Evolutionary conservation across 495 filamentous ascomycete genomes (phyloP).

Genomic region (Collariella sp.): DNA sequence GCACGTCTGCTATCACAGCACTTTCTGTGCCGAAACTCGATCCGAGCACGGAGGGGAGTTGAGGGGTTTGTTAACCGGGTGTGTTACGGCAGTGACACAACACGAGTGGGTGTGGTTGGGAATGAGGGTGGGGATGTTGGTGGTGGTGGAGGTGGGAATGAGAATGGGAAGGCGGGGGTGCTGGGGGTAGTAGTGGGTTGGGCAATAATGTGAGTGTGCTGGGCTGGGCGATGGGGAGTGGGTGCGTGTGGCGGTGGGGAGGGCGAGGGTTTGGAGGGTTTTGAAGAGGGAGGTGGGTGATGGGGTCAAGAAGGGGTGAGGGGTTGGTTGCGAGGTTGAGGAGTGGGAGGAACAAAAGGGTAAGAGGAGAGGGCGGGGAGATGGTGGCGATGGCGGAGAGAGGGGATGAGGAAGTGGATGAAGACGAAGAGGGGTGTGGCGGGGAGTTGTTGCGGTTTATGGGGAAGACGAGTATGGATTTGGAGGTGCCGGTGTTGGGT

Average conservation of each 20-base stretch:
- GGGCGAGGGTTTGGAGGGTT: slow-evolving; percentile 41
- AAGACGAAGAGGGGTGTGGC: neutral
- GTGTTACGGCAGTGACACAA: no score
- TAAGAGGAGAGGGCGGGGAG: slow-evolving; percentile 16
- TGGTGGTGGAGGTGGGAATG: neutral
- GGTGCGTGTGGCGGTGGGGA: slow-evolving; percentile 35
- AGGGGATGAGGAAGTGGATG: slow-evolving; percentile 5
- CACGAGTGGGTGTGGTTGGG: slow-evolving; percentile 2
- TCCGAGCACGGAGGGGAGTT: slow-evolving; percentile 36
- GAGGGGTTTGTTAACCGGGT: slow-evolving; percentile 29
- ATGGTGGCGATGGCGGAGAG: neutral
- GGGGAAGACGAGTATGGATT: slow-evolving; percentile 36
- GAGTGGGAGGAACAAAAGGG: slow-evolving; percentile 11
- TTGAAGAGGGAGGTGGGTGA: slow-evolving; percentile 33
- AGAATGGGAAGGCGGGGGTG: neutral
- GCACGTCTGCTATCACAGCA: slow-evolving; percentile 27
- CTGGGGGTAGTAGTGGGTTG: slow-evolving; percentile 25
- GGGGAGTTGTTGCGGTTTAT: slow-evolving; percentile 30
- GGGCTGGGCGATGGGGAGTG: slow-evolving; percentile 47
- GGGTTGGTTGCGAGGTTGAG: slow-evolving; percentile 23
- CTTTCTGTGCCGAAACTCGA: slow-evolving; percentile 38
- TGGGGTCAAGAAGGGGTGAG: slow-evolving; percentile 19
- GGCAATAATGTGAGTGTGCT: slow-evolving; percentile 39
- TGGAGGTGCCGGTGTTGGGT: slow-evolving; percentile 25
- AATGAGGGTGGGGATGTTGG: slow-evolving; percentile 6